phyloP scores from a whole-genome alignment of 202 grass and related monocot species.

The Schoenoplectus triqueter region DNA sequence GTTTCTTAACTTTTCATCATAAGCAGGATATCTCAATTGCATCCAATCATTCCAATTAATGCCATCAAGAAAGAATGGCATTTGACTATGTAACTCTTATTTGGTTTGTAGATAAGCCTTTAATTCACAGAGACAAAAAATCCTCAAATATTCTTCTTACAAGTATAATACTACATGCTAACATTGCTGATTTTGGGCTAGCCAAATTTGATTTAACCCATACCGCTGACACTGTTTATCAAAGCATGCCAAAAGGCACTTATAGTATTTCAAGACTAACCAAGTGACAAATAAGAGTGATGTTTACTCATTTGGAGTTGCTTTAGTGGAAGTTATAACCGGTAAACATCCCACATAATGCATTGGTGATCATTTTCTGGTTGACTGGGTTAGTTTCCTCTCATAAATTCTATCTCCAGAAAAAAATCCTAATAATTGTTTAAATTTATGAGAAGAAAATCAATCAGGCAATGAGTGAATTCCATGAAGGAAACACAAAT shows the following conservation, averaged over 20 bases:
- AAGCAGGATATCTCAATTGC: neutral
- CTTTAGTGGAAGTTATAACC: conserved; percentile 73
- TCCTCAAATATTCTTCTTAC: conserved; percentile 88
- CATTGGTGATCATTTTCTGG: conserved; percentile 53
- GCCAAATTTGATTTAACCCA: conserved; percentile 61
- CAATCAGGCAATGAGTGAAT: conserved; percentile 70
- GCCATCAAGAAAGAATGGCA: neutral
- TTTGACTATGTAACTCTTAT: conserved; percentile 2
- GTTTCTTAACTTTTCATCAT: neutral
- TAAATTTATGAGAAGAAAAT: neutral
- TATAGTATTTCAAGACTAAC: conserved; percentile 79
- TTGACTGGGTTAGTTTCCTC: conserved; percentile 64
- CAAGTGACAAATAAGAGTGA: conserved; percentile 84
- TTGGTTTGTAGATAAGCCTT: conserved; percentile 64
- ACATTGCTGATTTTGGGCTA: conserved; percentile 89
- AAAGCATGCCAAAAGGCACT: conserved; percentile 89
- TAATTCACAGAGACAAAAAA: conserved; percentile 94
- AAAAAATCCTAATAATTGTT: neutral
- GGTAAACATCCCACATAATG: conserved; percentile 72
- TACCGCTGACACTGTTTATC: conserved; percentile 41
- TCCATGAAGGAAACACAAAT: conserved; percentile 59
- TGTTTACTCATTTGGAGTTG: conserved; percentile 83
- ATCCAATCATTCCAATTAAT: neutral
- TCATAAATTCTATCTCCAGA: neutral
- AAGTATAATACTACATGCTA: conserved; percentile 55